Base-by-base conservation (phyloP, 352 stramenopile genomes). In the Globisporangium nodosum region DNA sequence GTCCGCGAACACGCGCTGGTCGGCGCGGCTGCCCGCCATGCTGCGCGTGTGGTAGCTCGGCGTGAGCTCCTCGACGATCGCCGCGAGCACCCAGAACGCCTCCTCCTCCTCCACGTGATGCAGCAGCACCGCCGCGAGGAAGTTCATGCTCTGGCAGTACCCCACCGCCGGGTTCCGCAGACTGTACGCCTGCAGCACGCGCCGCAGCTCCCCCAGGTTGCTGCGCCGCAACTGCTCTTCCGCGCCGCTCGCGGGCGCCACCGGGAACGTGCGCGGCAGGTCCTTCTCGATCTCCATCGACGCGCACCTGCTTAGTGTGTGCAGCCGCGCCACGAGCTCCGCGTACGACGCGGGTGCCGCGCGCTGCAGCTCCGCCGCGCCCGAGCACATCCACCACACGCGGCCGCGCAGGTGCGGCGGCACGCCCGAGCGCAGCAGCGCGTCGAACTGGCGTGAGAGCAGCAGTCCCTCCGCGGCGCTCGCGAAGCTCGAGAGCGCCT, bases 101-200 rank as follows among this genome's bases (percentile, higher is more conserved):
- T 94, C 82, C 45, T 94, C 84, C 63, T 96, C 87, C 20, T 81
- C 82, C 73, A 95, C 73, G 39, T 92, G 72, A 39, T 92, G 76
- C 40, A 96, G 61, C 63, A 95, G 58, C 40, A 96, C 69, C 0
- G 85, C 84, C 11, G 71, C 87, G 20, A 96, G 46, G 52, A 94
- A 94, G 62, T 95, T 96, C 82, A 96, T 92, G 66, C 83, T 93
- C 61, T 96, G 88, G 62, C 87, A 96, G 66, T 96, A 96, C 2
- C 87, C 88, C 11, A 96, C 72, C n/a, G 60, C 56, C 3, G 86
- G 84, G 39, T 96, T 96, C 4, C 86, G 74, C 18, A 95, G 66
- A 24, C 78, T 88, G 65, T 96, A 96, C 18, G 89, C 87, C 61
- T 92, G 79, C 3, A 97, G 60, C 24, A 97, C 72, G 15, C 87